phyloP scores from a whole-genome alignment of 306 rosid genomes.

The Betula pendula region DNA sequence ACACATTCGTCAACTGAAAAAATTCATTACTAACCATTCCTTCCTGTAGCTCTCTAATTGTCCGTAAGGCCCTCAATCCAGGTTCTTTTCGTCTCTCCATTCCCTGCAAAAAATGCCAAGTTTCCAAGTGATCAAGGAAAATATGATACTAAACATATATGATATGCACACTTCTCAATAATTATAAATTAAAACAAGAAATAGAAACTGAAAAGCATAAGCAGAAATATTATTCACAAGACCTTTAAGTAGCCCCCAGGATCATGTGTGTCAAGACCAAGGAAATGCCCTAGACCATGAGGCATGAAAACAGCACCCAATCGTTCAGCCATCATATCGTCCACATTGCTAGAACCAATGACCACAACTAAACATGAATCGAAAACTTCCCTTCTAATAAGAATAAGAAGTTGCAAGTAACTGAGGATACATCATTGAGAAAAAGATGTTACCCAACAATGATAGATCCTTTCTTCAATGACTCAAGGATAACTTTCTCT shows the following conservation, averaged over 20 bases:
- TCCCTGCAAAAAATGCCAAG: constrained; percentile 46
- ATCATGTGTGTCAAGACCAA: constrained; percentile 92
- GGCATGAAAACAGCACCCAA: constrained; percentile 91
- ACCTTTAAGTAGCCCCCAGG: constrained; percentile 96
- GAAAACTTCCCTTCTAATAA: not conserved
- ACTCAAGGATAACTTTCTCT: constrained; percentile 73
- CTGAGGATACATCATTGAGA: constrained; percentile 1
- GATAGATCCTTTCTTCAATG: constrained; percentile 53
- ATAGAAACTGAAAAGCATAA: constrained; percentile 10
- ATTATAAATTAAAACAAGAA: constrained; percentile 12
- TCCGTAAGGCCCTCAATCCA: constrained; percentile 76
- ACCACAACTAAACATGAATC: constrained; percentile 2
- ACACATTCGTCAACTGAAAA: constrained; percentile 9
- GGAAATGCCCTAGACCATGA: constrained; percentile 93
- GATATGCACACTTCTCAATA: not conserved
- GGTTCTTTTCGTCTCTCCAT: constrained; percentile 68
- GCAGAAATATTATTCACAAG: constrained; percentile 18
- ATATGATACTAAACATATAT: not conserved
- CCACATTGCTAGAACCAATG: constrained; percentile 58
- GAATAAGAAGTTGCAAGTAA: constrained; percentile 19
- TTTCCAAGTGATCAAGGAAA: constrained; percentile 23
- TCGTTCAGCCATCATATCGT: constrained; percentile 65
- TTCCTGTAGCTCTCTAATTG: constrained; percentile 57
- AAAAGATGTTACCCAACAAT: constrained; percentile 59
- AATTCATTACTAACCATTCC: constrained; percentile 72